Conservation (phyloP, 306 rosid genomes). For the Cercis canadensis region DNA sequence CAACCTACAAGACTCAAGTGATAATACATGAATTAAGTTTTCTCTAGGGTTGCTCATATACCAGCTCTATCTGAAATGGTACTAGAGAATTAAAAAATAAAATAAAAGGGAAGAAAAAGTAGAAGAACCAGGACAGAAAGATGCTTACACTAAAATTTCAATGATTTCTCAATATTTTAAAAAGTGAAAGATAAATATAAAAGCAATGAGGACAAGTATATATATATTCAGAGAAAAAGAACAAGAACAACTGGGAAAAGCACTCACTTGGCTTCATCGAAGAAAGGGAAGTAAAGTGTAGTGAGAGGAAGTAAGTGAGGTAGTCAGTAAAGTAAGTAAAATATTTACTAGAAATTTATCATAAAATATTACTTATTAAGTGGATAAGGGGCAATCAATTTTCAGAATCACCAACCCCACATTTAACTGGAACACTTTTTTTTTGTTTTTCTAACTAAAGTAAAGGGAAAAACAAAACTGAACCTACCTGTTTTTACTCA, state of each 20-base stretch:
- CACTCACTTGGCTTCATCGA: not conserved
- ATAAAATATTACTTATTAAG: not conserved
- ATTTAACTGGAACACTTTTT: not conserved
- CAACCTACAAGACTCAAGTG: not conserved
- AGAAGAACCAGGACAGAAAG: too few species aligned
- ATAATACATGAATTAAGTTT: slow-evolving; percentile 19
- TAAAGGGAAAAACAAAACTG: not conserved
- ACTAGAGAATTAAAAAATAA: slow-evolving; percentile 17
- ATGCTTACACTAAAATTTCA: too few species aligned
- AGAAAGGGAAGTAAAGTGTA: too few species aligned
- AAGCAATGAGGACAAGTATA: not conserved
- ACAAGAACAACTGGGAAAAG: not conserved
- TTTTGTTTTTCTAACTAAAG: not conserved
- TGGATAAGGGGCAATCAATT: not conserved
- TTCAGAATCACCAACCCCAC: slow-evolving; percentile 2
- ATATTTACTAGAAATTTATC: too few species aligned
- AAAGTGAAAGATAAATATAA: too few species aligned
- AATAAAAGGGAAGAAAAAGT: not conserved
- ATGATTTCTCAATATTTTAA: too few species aligned
- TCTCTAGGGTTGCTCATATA: not conserved
- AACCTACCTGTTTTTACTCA: not conserved
- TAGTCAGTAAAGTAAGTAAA: not conserved
- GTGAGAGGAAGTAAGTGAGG: too few species aligned
- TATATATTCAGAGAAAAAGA: too few species aligned
- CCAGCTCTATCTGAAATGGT: slow-evolving; percentile 2